These are phyloP conservation scores for Scutellaria barbata DNA, from an alignment of 257 asterid species.

Conservation along the genomic window DNA sequence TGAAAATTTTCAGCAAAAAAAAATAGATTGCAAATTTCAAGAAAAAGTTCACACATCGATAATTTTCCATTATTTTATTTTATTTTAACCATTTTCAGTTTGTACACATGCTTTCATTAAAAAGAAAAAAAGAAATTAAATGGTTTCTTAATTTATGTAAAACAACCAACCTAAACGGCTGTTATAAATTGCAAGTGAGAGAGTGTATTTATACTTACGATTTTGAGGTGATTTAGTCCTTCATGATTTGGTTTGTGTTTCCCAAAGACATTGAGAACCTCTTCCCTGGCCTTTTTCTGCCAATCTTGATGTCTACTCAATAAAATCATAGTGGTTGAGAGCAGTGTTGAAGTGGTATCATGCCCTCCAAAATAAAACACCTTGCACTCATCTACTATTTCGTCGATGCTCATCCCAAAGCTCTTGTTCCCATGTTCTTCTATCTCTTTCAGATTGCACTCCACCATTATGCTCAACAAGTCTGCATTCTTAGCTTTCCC, in stretches of 20 bases:
- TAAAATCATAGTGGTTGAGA: constrained; percentile 50
- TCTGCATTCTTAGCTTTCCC: constrained; percentile 39
- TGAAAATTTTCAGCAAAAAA: too few species aligned
- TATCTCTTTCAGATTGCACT: constrained; percentile 41
- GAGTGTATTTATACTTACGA: constrained; percentile 36
- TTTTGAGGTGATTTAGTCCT: constrained; percentile 48
- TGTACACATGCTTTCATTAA: too few species aligned
- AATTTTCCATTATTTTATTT: too few species aligned
- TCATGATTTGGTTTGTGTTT: constrained; percentile 35
- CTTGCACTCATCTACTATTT: constrained; percentile 54
- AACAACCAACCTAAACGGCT: too few species aligned
- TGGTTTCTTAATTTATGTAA: too few species aligned
- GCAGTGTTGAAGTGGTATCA: constrained; percentile 48
- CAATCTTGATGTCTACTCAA: constrained; percentile 46
- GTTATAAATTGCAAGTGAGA: too few species aligned
- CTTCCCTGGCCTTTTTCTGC: constrained; percentile 56
- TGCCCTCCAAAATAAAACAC: constrained; percentile 59
- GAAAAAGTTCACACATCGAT: too few species aligned
- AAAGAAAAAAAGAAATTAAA: too few species aligned
- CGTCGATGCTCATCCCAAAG: constrained; percentile 41
- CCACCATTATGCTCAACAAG: constrained; percentile 41
- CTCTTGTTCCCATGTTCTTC: constrained; percentile 37
- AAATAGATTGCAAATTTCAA: too few species aligned
- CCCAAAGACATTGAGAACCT: constrained; percentile 45
- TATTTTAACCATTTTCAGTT: too few species aligned